Base-by-base conservation (phyloP, 768 basidiomycete genomes). In the Megacollybia marginata region DNA sequence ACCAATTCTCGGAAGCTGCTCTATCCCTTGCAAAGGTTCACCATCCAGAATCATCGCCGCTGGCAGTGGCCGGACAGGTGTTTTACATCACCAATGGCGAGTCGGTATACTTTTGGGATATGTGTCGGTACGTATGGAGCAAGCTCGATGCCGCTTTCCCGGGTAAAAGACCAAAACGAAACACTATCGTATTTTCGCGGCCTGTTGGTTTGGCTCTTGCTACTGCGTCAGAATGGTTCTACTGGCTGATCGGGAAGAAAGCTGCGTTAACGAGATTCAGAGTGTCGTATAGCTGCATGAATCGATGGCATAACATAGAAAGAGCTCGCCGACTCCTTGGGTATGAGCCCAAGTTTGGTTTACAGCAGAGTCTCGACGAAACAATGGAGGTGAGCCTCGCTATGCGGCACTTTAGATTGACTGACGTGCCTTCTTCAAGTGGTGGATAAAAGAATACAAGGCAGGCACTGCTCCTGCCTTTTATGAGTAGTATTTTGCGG, bases 71-170 rank as follows among this genome's bases (percentile, higher is more conserved):
- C 5, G 95, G 95, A 0, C 89, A 97, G 64, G 89, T 69, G 3
- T 99, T 93, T 72, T 95, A 92, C 75, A 89, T 99, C 67, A 94
- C 93, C 50, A 98, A 98, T 61, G 92, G 93, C 54, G 94, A 98
- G 62, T 95, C 94, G 2, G 76, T 84, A 49, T 90, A 91, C 66
- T 97, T 97, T 72, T 99, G 95, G 95, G 93, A 96, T 68, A 84
- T 95, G 60, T 75, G 83, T 31, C 78, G 91, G 6, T 66, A 77
- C 2, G 67, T 96, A n/a, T 98, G 91, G 92, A 68, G 74, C 28
- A 72, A 75, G 18, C 74, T 88, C 48, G 80, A 82, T 61, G 69
- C 72, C 44, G 69, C 75, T 46, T 82, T 83, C 60, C 74, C 80
- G 13, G 80, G 77, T 6, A 71, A 71, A 54, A 75, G 78, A 57